Percentiles rank a stretch among this genome's conserved stretches.
Evolutionary conservation across 2,329 filamentous ascomycete species (phyloP).

Genomic region (Neopestalotiopsis rosae): DNA sequence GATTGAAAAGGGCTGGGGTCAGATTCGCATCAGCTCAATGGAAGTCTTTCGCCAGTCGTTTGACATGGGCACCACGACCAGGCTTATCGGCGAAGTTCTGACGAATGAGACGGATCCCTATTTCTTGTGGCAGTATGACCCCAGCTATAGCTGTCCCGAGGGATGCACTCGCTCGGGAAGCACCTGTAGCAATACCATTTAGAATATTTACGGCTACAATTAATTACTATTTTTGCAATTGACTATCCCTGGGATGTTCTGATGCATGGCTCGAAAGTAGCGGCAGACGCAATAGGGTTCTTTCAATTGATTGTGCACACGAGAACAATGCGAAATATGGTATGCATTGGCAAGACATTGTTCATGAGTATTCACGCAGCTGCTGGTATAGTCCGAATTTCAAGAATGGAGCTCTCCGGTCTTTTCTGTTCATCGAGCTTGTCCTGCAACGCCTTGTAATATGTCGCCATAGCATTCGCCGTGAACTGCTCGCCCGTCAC

Average conservation of each 20-base stretch:
- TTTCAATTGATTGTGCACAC: too few relatives aligned
- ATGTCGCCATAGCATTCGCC: constrained; percentile 46
- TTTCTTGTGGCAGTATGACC: constrained; percentile 60
- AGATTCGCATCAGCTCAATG: constrained; percentile 51
- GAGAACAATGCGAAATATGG: too few relatives aligned
- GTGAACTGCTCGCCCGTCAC: constrained; percentile 66
- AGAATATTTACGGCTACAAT: too few relatives aligned
- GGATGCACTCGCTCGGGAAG: constrained; percentile 14
- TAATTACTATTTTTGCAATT: too few relatives aligned
- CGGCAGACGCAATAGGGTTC: too few relatives aligned
- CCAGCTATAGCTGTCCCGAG: constrained; percentile 17
- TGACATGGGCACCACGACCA: constrained; percentile 40
- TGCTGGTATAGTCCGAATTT: background rate
- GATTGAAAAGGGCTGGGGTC: constrained; percentile 53
- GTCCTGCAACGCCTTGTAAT: constrained; percentile 17
- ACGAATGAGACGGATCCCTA: constrained; percentile 58
- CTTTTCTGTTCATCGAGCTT: background rate
- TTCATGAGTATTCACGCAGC: background rate
- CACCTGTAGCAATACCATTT: background rate
- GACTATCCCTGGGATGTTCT: too few relatives aligned
- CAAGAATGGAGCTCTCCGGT: background rate
- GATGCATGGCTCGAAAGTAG: too few relatives aligned
- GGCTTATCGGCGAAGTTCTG: constrained; percentile 50
- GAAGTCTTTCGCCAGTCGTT: constrained; percentile 52
- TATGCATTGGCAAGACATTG: background rate